Conservation (phyloP, 2,329 filamentous ascomycete genomes). For the Colletotrichum salicis region DNA sequence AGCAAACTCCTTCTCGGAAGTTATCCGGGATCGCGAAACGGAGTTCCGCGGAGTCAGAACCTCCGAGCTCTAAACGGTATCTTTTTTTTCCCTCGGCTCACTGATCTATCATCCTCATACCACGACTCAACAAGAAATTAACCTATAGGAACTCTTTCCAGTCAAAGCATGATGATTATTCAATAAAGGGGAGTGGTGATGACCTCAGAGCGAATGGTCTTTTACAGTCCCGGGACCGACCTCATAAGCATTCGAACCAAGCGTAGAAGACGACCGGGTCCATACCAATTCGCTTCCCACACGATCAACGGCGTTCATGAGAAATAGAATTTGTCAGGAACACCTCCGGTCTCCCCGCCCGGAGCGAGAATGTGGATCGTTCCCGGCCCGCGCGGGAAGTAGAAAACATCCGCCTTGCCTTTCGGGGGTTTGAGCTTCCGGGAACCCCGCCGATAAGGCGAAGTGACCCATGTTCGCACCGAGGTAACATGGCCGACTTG, state of each 20-base stretch:
- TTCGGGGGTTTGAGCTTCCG: not conserved
- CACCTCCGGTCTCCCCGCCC: not conserved
- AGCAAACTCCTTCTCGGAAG: not conserved
- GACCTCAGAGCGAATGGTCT: not conserved
- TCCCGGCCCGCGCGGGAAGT: not conserved
- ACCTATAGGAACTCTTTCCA: accelerated
- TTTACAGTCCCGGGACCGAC: no score
- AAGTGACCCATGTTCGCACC: not conserved
- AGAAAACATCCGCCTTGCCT: not conserved
- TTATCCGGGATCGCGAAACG: not conserved
- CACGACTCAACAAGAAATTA: not conserved
- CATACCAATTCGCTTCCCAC: not conserved
- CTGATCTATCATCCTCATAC: not conserved
- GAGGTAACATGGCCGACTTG: not conserved
- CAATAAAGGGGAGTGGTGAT: not conserved
- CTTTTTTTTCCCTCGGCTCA: not conserved
- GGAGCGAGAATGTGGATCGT: not conserved
- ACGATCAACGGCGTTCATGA: not conserved
- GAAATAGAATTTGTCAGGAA: not conserved
- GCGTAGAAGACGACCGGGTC: not conserved
- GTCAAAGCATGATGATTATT: not conserved
- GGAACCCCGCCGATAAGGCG: not conserved
- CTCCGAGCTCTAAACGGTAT: not conserved
- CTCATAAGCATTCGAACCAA: not conserved
- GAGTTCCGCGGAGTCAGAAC: not conserved